phyloP scores from a whole-genome alignment of 179 eudicot genomes.

The Amaranthus tricolor region DNA sequence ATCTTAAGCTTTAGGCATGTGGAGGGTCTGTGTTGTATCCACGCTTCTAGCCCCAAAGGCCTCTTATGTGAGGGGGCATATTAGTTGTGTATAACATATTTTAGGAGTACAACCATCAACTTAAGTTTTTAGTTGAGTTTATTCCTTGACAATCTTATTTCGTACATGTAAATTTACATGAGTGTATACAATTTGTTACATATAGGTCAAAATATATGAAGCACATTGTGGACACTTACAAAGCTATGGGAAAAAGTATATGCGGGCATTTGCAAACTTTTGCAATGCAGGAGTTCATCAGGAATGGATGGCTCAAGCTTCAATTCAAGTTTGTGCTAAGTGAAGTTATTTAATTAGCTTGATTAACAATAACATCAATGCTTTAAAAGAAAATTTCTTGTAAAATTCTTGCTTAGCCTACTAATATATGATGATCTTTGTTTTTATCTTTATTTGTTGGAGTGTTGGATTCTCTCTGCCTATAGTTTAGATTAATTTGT shows the following conservation, averaged over 20 bases:
- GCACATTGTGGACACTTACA: constrained; percentile 57
- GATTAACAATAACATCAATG: not conserved
- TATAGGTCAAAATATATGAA: constrained; percentile 69
- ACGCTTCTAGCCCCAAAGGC: too few species aligned
- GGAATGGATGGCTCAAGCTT: constrained; percentile 57
- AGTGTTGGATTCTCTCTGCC: too few species aligned
- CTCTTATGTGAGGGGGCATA: too few species aligned
- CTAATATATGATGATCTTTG: too few species aligned
- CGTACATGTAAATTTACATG: not conserved
- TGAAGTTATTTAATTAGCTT: not conserved
- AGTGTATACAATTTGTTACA: not conserved
- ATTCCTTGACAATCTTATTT: not conserved
- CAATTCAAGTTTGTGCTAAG: constrained; percentile 28
- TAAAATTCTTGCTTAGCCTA: too few species aligned
- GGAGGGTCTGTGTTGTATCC: too few species aligned
- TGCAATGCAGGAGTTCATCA: constrained; percentile 64
- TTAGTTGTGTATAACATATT: too few species aligned
- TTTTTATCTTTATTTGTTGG: too few species aligned
- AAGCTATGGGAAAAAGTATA: constrained; percentile 76
- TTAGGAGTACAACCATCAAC: not conserved
- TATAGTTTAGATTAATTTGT: too few species aligned
- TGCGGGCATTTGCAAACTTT: constrained; percentile 70
- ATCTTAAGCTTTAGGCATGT: too few species aligned
- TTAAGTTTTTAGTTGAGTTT: not conserved
- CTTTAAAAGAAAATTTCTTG: too few species aligned